phyloP scores from a whole-genome alignment of 2,329 filamentous ascomycete genomes.

The Cylindrodendrum hubeiense region DNA sequence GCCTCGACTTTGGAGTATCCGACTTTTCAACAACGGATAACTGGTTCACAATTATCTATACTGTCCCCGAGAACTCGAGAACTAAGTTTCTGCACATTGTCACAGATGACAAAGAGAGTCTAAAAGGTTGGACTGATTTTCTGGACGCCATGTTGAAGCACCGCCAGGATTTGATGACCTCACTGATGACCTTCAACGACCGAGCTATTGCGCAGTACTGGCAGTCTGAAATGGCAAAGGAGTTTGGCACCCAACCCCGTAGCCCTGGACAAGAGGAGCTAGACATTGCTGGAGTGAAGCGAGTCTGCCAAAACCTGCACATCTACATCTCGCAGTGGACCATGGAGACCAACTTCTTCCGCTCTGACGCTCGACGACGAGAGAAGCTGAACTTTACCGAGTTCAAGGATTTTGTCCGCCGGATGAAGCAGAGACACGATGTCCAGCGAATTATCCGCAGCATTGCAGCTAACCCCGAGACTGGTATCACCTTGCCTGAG shows the following conservation, averaged over 20 bases:
- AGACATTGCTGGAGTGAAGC: constrained; percentile 82
- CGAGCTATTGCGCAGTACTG: constrained; percentile 87
- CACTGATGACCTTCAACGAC: constrained; percentile 86
- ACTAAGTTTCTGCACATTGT: constrained; percentile 91
- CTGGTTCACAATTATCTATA: constrained; percentile 94
- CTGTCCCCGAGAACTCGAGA: constrained; percentile 81
- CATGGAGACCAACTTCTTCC: constrained; percentile 79
- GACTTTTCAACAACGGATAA: constrained; percentile 72
- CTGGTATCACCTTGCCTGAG: constrained; percentile 76
- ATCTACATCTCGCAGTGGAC: constrained; percentile 88
- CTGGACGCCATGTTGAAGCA: constrained; percentile 88
- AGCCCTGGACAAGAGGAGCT: constrained; percentile 75
- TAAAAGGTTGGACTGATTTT: constrained; percentile 85
- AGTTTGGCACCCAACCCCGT: constrained; percentile 66
- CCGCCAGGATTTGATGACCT: constrained; percentile 90
- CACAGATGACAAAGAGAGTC: constrained; percentile 78
- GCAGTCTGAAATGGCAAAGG: constrained; percentile 83
- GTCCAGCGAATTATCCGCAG: constrained; percentile 79
- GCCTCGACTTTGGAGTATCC: constrained; percentile 82
- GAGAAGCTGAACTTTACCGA: constrained; percentile 81
- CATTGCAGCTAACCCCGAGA: constrained; percentile 68
- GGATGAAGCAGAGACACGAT: constrained; percentile 87
- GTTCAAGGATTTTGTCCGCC: constrained; percentile 85
- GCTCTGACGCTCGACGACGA: constrained; percentile 74
- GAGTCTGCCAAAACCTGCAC: constrained; percentile 88